Percentiles rank a stretch among this genome's conserved stretches.
phyloP scores from a whole-genome alignment of 2,329 filamentous ascomycete genomes.

The Scedosporium aurantiacum region DNA sequence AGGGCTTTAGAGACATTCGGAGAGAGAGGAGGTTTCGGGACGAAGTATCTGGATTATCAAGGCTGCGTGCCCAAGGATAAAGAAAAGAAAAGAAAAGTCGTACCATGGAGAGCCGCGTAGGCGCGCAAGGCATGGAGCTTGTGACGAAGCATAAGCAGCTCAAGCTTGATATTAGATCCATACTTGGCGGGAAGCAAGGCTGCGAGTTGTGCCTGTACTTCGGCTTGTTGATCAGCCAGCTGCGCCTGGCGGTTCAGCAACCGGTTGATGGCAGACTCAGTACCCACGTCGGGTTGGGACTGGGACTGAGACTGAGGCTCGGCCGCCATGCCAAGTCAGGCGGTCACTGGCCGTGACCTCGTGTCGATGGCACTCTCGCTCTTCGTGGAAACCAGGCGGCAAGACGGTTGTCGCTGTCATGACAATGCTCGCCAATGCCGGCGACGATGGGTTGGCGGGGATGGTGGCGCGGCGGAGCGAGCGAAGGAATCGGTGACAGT shows the following conservation, averaged over 20 bases:
- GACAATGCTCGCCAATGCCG: constrained; percentile 4
- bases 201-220: constrained; percentile 39
- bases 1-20: too few species aligned
- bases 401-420: constrained; percentile 2
- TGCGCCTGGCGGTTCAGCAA: constrained; percentile 23
- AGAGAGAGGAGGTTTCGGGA: constrained; percentile 13
- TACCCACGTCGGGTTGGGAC: constrained; percentile 26
- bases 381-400: not conserved
- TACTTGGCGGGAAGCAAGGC: constrained; percentile 35
- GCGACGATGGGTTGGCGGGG: not conserved
- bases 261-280: constrained; percentile 22
- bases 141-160: constrained; percentile 44
- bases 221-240: constrained; percentile 34
- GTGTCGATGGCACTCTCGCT: constrained; percentile 6
- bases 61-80: not conserved
- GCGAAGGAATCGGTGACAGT: not conserved
- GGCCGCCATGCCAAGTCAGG: constrained; percentile 12
- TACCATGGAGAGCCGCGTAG: constrained; percentile 39
- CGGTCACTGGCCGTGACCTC: constrained; percentile 8
- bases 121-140: constrained; percentile 39
- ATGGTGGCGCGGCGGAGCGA: not conserved
- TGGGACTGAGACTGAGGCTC: constrained; percentile 17
- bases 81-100: constrained; percentile 12
- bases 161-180: constrained; percentile 34
- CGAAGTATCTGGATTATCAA: not conserved